phyloP scores from a whole-genome alignment of 2,329 filamentous ascomycete genomes.

The Lachnellula arida region DNA sequence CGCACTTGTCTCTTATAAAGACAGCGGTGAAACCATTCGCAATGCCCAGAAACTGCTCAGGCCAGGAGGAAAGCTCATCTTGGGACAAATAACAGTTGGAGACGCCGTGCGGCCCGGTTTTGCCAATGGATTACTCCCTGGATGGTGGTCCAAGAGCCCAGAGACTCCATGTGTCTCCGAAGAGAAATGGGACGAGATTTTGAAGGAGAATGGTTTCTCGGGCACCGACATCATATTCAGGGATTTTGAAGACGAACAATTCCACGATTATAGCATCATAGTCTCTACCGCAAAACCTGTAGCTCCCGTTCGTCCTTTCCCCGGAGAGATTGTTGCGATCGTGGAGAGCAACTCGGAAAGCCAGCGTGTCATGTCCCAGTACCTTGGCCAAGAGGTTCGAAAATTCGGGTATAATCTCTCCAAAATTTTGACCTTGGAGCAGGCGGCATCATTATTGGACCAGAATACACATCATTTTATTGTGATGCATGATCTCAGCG shows the following conservation, averaged over 20 bases:
- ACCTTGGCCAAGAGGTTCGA: too few species aligned
- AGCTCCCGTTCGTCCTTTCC: too few species aligned
- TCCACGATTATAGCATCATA: neutral
- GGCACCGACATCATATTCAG: slow-evolving; percentile 22
- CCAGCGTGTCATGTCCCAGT: too few species aligned
- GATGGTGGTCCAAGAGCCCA: slow-evolving; percentile 31
- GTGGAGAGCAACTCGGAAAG: too few species aligned
- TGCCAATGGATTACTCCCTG: slow-evolving; percentile 15
- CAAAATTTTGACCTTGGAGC: neutral
- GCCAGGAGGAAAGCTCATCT: slow-evolving; percentile 26
- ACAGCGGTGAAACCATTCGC: slow-evolving; percentile 18
- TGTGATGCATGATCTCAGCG: neutral
- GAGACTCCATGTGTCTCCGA: slow-evolving; percentile 1
- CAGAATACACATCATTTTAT: neutral
- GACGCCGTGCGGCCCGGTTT: slow-evolving; percentile 8
- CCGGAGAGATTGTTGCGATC: too few species aligned
- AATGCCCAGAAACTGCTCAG: slow-evolving; percentile 28
- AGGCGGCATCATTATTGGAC: neutral
- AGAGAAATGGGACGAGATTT: neutral
- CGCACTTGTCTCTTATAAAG: slow-evolving; percentile 18
- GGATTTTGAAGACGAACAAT: neutral
- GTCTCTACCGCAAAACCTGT: neutral
- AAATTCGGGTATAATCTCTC: neutral
- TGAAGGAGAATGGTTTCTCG: slow-evolving; percentile 20
- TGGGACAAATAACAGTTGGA: slow-evolving; percentile 17